These are phyloP conservation scores for Discostella stelligeroides DNA, from an alignment of 108 stramenopile genomes.

Conservation along the genomic window DNA sequence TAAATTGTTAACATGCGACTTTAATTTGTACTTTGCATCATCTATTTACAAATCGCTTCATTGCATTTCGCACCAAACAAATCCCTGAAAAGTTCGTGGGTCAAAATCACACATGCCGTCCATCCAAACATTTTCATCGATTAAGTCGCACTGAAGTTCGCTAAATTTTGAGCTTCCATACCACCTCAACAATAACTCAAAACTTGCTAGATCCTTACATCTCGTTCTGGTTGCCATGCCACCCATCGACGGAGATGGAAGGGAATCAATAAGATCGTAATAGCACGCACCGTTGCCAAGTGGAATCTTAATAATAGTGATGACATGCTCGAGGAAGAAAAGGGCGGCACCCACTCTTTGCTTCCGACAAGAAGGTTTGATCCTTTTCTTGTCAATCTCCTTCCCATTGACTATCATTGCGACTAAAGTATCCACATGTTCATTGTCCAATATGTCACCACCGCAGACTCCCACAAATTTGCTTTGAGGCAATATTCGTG, in stretches of 20 bases:
- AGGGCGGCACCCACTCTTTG: constrained; percentile 73
- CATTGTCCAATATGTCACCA: constrained; percentile 72
- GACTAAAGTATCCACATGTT: constrained; percentile 63
- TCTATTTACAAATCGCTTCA: too few species aligned
- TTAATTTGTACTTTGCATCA: too few species aligned
- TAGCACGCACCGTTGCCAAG: constrained; percentile 49
- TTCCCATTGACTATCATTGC: constrained; percentile 46
- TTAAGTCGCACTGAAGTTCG: constrained; percentile 70
- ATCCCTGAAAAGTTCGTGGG: constrained; percentile 90
- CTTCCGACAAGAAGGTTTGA: too few species aligned
- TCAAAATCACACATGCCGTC: constrained; percentile 90
- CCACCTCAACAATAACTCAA: constrained; percentile 65
- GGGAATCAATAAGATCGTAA: constrained; percentile 85
- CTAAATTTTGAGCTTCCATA: constrained; percentile 81
- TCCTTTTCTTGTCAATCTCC: constrained; percentile 10
- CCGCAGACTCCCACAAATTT: constrained; percentile 87
- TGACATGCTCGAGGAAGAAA: constrained; percentile 89
- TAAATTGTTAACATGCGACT: too few species aligned
- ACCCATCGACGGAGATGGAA: constrained; percentile 57
- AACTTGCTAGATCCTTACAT: constrained; percentile 64
- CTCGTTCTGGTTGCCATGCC: constrained; percentile 71
- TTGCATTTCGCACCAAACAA: constrained; percentile 73
- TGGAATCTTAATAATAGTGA: constrained; percentile 84
- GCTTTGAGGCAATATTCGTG: constrained; percentile 74
- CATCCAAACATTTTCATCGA: constrained; percentile 85